A percentile compares a stretch with the other conserved stretches of the same genome.
These are phyloP conservation scores for Talaromyces pinophilus DNA, from an alignment of 2,329 filamentous ascomycete genomes.

Conservation along the genomic window DNA sequence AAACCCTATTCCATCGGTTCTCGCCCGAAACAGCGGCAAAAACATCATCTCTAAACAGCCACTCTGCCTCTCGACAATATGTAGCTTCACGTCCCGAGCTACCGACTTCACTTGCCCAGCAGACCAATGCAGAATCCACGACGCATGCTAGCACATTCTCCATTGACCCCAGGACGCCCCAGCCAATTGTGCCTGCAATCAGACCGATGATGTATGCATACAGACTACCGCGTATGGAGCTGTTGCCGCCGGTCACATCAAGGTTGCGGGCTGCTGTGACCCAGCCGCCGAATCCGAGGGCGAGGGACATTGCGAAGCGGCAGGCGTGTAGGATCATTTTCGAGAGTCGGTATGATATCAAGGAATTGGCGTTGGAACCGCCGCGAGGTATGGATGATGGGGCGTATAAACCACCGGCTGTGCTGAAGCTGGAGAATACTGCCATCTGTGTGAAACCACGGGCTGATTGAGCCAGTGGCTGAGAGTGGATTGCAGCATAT, in stretches of 20 bases:
- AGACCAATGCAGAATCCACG: conserved; percentile 84
- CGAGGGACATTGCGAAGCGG: conserved; percentile 85
- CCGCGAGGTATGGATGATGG: conserved; percentile 47
- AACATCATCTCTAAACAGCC: conserved; percentile 71
- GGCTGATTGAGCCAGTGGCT: conserved; percentile 75
- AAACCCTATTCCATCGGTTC: conserved; percentile 21
- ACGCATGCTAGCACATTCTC: conserved; percentile 85
- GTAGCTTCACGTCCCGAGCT: conserved; percentile 64
- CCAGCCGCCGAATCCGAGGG: conserved; percentile 94
- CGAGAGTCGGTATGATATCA: conserved; percentile 86
- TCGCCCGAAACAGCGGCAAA: conserved; percentile 17
- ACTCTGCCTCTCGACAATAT: conserved; percentile 89
- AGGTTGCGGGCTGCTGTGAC: conserved; percentile 85
- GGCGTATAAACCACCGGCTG: conserved; percentile 62
- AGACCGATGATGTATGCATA: conserved; percentile 95
- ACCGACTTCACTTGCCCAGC: conserved; percentile 85
- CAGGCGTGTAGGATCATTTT: conserved; percentile 91
- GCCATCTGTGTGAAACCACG: conserved; percentile 78
- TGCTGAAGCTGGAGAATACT: conserved; percentile 70
- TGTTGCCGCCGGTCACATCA: conserved; percentile 54
- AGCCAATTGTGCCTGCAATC: conserved; percentile 91
- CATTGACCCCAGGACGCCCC: conserved; percentile 87
- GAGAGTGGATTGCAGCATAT: conserved; percentile 90
- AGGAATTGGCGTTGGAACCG: conserved; percentile 47
- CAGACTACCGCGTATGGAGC: conserved; percentile 68